Evolutionary conservation across 257 asterid genomes (phyloP).

Genomic region (Gardenia jasminoides): DNA sequence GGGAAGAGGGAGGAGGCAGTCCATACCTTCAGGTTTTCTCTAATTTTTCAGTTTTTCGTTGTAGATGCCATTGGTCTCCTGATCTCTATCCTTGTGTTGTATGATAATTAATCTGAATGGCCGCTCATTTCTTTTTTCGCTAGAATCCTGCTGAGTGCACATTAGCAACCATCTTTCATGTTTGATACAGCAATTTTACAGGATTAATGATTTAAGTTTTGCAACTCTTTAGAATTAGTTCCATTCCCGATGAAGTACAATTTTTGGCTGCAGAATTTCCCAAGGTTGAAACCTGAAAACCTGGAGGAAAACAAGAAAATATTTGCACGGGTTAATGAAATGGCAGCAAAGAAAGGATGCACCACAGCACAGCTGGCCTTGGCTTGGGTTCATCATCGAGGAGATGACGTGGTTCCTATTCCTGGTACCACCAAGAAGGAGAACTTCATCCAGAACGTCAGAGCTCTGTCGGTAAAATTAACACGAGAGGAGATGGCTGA

Average conservation of each 20-base stretch:
- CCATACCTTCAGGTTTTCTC: too few relatives aligned
- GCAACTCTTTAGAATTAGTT: neutral
- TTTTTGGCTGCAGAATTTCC: slow-evolving; percentile 13
- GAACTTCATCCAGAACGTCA: slow-evolving; percentile 32
- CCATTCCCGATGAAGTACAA: neutral
- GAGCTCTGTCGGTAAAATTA: slow-evolving; percentile 28
- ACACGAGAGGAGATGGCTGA: slow-evolving; percentile 30
- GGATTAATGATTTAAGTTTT: neutral
- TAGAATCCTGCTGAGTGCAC: too few relatives aligned
- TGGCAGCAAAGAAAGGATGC: slow-evolving; percentile 36
- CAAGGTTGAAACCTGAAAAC: slow-evolving; percentile 30
- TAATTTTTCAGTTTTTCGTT: too few relatives aligned
- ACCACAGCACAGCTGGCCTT: slow-evolving; percentile 36
- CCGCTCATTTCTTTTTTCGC: neutral
- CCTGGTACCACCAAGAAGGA: slow-evolving; percentile 41
- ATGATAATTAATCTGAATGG: neutral
- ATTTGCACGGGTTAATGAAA: slow-evolving; percentile 24
- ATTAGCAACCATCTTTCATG: too few relatives aligned
- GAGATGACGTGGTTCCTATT: slow-evolving; percentile 37
- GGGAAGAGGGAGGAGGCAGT: neutral
- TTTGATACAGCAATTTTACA: neutral
- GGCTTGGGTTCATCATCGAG: slow-evolving; percentile 41
- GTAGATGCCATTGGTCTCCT: too few relatives aligned
- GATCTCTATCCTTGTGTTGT: neutral
- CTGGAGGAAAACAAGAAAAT: slow-evolving; percentile 28